A percentile compares a stretch with the other conserved stretches of the same genome.
phyloP scores from a whole-genome alignment of 805 yeast species.

The Saccharomycopsis synnaedendra region DNA sequence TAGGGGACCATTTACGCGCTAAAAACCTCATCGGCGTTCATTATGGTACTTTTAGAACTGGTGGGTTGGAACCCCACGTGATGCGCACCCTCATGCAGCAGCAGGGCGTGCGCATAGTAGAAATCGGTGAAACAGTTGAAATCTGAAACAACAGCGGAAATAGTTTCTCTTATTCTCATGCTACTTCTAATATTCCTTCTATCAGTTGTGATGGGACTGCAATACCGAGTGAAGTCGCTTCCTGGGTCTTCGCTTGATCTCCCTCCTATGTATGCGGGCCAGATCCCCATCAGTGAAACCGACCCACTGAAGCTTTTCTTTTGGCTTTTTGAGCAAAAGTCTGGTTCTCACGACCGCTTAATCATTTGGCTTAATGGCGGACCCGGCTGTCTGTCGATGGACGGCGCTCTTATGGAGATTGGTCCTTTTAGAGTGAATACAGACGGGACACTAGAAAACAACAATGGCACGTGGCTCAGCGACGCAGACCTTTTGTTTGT shows the following conservation, averaged over 20 bases:
- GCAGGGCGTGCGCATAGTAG: slow-evolving; percentile 4
- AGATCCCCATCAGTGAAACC: neutral
- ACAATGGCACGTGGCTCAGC: slow-evolving; percentile 61
- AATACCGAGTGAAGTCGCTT: too few relatives aligned
- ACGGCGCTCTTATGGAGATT: slow-evolving; percentile 70
- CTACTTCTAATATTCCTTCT: too few relatives aligned
- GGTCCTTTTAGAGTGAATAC: slow-evolving; percentile 56
- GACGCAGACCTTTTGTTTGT: slow-evolving; percentile 54
- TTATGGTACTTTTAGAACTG: slow-evolving; percentile 82
- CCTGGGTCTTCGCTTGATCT: neutral
- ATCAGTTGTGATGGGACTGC: too few relatives aligned
- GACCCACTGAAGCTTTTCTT: slow-evolving; percentile 33
- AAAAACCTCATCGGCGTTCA: slow-evolving; percentile 74
- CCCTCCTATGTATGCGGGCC: slow-evolving; percentile 14
- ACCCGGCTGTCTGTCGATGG: slow-evolving; percentile 82
- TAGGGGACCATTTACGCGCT: slow-evolving; percentile 52
- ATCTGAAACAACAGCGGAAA: neutral
- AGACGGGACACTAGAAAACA: slow-evolving; percentile 28
- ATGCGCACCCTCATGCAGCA: neutral
- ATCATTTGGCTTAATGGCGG: slow-evolving; percentile 80
- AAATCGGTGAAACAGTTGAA: slow-evolving; percentile 6
- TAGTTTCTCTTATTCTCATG: too few relatives aligned
- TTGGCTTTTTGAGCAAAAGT: slow-evolving; percentile 45
- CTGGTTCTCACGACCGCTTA: slow-evolving; percentile 23
- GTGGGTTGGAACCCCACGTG: slow-evolving; percentile 55